phyloP scores from a whole-genome alignment of 208 protist species.

The Trypanosoma rangeli region DNA sequence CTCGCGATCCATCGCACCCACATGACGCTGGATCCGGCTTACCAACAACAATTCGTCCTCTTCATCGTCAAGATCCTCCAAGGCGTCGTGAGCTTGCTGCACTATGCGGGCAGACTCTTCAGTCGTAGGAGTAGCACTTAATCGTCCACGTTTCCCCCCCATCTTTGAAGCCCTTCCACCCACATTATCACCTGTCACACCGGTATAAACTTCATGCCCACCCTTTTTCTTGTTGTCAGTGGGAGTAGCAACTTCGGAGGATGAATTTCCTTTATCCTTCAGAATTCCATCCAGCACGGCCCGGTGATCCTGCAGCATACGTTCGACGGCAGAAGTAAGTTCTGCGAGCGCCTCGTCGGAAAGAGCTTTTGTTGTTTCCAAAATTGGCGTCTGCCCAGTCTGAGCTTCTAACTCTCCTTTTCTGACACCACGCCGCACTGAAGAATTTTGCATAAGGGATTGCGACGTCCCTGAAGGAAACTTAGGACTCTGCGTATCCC shows the following conservation, averaged over 20 bases:
- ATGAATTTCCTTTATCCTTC: conserved; percentile 25
- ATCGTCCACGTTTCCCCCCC: background rate
- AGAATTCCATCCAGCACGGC: conserved; percentile 54
- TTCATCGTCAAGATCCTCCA: conserved; percentile 31
- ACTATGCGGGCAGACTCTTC: conserved; percentile 6
- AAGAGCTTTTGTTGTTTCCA: background rate
- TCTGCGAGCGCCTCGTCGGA: conserved; percentile 36
- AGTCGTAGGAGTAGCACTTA: background rate
- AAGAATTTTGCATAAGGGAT: background rate
- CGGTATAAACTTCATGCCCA: conserved; percentile 9
- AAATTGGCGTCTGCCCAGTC: background rate
- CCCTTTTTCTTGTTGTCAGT: conserved; percentile 9
- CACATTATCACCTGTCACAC: conserved; percentile 13
- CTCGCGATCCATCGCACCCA: conserved; percentile 52
- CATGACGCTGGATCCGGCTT: conserved; percentile 44
- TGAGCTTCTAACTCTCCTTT: conserved; percentile 10
- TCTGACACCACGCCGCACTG: background rate
- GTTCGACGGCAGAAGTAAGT: conserved; percentile 45
- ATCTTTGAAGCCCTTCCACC: background rate
- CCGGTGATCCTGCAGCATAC: conserved; percentile 80
- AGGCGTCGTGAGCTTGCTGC: conserved; percentile 3
- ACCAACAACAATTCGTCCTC: conserved; percentile 69
- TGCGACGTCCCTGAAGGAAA: conserved; percentile 3
- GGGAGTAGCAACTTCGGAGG: background rate
- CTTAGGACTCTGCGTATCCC: background rate